A percentile compares a stretch with the other conserved stretches of the same genome.
These are phyloP conservation scores for Silene latifolia DNA, from an alignment of 148 eudicot genomes.

Conservation along the genomic window DNA sequence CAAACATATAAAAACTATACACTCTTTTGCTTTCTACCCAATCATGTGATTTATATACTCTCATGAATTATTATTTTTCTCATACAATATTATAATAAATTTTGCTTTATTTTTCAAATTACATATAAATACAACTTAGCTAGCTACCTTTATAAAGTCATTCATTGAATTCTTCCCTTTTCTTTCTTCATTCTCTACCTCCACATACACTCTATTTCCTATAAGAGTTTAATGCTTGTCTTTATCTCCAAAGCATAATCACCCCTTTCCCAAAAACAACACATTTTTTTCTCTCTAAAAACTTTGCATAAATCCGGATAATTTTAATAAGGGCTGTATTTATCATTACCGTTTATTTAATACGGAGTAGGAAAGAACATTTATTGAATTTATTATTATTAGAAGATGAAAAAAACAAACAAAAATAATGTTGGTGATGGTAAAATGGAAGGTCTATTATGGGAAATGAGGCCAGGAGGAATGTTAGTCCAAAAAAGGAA, in stretches of 20 bases:
- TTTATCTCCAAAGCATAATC: background rate
- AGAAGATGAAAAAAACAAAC: slow-evolving; percentile 32
- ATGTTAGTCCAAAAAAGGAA: slow-evolving; percentile 71
- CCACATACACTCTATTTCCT: background rate
- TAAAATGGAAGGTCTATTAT: slow-evolving; percentile 33
- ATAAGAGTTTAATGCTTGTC: background rate
- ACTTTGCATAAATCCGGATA: background rate
- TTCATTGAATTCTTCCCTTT: slow-evolving; percentile 11
- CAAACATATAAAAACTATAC: no score
- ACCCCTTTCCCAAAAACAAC: background rate
- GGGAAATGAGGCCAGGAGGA: slow-evolving; percentile 81
- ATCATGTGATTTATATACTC: slow-evolving; percentile 19
- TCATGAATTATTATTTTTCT: background rate
- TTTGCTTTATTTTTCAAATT: background rate
- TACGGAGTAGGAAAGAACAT: background rate
- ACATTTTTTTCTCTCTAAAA: background rate
- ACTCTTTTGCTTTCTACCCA: slow-evolving; percentile 7
- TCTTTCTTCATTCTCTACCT: background rate
- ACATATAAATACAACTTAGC: slow-evolving; percentile 20
- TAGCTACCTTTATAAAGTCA: slow-evolving; percentile 12
- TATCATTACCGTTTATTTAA: no score
- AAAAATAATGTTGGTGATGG: slow-evolving; percentile 12
- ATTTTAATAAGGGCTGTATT: no score
- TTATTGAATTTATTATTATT: background rate
- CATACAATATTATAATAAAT: background rate